Evolutionary conservation across 2,329 filamentous ascomycete species (phyloP), one percentile per base, ranked within the genome.

Genomic region (Penicillium sp.): DNA sequence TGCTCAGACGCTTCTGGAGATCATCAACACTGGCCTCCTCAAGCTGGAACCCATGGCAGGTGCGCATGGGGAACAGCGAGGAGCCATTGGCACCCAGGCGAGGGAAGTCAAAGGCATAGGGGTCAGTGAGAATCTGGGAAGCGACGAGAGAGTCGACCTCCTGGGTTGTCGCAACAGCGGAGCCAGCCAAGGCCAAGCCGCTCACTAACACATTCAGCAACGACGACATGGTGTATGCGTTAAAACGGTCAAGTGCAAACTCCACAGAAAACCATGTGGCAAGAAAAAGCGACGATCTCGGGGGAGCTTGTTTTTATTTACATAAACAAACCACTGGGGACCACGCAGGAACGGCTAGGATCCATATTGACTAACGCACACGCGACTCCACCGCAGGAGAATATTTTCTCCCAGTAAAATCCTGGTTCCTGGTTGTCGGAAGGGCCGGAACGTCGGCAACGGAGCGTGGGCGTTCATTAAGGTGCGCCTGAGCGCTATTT

Each of bases 11-110:
- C 4, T 73, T 67, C 65, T 90, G 88, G 65, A 92, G 81, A 58
- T 88, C 75, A 61, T 89, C 86, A 60, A 91, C 88, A 7, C 84
- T 87, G 16, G 87, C 87, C 69, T 91, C 88, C 71, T 90, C 86
- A 16, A 91, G 77, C 48, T 78, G 75, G 62, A 89, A 80, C 10
- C 81, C 82, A 55, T 82, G 73, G 70, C 89, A 92, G 13, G 69
- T 70, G 1, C 77, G 79, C 87, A 90, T 88, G 2, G 85, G 83
- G 65, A 91, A 90, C 31, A 81, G 61, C 3, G 62, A 63, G 13
- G 65, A 61, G 9, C 71, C 70, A 53, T 67, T 63, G 62, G 70
- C 67, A 46, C 69, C 70, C 50, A 76, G 59, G 14, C 69, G 51
- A 13, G 76, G 76, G 61, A 79, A 78, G 51, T 78, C 68, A 62